Evolutionary conservation across 148 eudicot genomes (phyloP).

Genomic region (Chenopodium berlandieri): DNA sequence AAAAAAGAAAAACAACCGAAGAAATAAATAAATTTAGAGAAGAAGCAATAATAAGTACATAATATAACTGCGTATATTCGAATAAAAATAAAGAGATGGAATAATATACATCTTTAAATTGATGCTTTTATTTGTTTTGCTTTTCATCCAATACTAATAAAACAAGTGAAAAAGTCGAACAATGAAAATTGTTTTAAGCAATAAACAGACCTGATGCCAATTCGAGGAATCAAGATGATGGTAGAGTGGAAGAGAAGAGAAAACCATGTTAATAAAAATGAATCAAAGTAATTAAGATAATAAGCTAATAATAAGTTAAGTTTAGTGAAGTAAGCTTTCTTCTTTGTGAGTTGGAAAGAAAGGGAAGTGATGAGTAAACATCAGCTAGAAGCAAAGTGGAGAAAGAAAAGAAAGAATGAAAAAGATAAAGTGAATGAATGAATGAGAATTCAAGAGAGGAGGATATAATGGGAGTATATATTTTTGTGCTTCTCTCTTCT

Average conservation of each 20-base stretch:
- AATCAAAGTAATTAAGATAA: too few species aligned
- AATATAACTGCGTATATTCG: slow-evolving; percentile 10
- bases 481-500: slow-evolving; percentile 7
- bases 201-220: slow-evolving; percentile 23
- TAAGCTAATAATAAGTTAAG: too few species aligned
- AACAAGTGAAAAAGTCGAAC: not conserved
- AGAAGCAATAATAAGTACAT: not conserved
- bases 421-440: not conserved
- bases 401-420: not conserved
- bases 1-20: not conserved
- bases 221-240: slow-evolving; percentile 24
- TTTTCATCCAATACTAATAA: not conserved
- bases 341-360: slow-evolving; percentile 7
- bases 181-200: not conserved
- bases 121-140: not conserved
- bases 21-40: not conserved
- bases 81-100: slow-evolving; percentile 1
- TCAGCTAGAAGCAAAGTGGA: not conserved
- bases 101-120: not conserved
- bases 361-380: slow-evolving; percentile 17
- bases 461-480: slow-evolving; percentile 11
- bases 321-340: not conserved
- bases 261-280: slow-evolving; percentile 12
- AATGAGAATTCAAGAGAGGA: not conserved
- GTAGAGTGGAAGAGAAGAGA: slow-evolving; percentile 31